Percentiles rank a stretch among this genome's conserved stretches.
Evolutionary conservation across 805 yeast genomes (phyloP).

Genomic region (Ogataea wickerhamii): DNA sequence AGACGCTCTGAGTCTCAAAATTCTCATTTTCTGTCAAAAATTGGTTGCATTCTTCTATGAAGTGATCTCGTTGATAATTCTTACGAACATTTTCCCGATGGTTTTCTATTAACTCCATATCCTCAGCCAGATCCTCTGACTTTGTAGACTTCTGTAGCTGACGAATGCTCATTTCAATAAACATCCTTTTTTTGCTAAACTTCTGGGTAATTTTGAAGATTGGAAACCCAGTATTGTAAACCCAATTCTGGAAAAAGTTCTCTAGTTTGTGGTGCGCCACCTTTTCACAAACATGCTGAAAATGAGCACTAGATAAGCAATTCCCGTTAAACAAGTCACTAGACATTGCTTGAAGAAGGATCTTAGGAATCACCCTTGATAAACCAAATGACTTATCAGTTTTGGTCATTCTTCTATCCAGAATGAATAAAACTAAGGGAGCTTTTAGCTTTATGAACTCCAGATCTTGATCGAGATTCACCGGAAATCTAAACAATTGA

Average conservation of each 20-base stretch:
- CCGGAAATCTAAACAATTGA: conserved; percentile 64
- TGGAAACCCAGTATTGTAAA: conserved; percentile 84
- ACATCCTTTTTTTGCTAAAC: conserved; percentile 89
- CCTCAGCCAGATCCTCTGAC: conserved; percentile 18
- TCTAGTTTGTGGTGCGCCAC: conserved; percentile 85
- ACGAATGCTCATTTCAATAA: conserved; percentile 89
- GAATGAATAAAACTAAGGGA: conserved; percentile 76
- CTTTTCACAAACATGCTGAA: conserved; percentile 91
- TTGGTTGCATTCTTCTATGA: conserved; percentile 43
- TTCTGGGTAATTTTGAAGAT: conserved; percentile 83
- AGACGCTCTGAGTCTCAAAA: conserved; percentile 45
- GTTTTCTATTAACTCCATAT: conserved; percentile 10
- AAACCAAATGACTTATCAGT: conserved; percentile 93
- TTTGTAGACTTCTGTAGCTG: conserved; percentile 71
- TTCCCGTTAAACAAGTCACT: conserved; percentile 81
- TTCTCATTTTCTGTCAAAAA: conserved; percentile 42
- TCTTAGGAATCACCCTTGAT: conserved; percentile 84
- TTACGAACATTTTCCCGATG: conserved; percentile 14
- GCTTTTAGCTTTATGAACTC: conserved; percentile 74
- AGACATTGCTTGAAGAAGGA: conserved; percentile 91
- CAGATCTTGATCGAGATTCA: conserved; percentile 53
- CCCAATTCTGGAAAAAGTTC: conserved; percentile 89
- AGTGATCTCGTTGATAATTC: conserved; percentile 32
- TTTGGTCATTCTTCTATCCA: conserved; percentile 92
- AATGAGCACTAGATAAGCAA: conserved; percentile 73